Evolutionary conservation across 495 filamentous ascomycete species (phyloP).

Genomic region (Tuber aestivum): DNA sequence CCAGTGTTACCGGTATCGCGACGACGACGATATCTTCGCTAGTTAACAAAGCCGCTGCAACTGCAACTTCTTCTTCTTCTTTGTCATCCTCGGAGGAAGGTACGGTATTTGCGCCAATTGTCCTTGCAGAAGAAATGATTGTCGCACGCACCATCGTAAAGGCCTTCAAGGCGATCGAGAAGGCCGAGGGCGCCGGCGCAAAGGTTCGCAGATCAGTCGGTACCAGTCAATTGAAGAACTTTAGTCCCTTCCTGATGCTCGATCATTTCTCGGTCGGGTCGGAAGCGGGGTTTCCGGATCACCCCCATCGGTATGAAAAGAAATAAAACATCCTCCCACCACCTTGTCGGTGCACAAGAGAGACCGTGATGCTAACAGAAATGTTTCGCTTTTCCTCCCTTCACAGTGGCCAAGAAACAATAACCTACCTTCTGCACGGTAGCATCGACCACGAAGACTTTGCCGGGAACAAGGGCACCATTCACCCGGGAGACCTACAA

Average conservation of each 20-base stretch:
- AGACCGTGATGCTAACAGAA: conserved; percentile 12
- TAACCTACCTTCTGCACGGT: conserved; percentile 81
- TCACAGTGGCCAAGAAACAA: conserved; percentile 63
- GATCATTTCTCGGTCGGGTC: conserved; percentile 81
- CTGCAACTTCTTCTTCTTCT: neutral
- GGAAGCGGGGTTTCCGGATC: conserved; percentile 83
- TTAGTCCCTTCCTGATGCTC: conserved; percentile 94
- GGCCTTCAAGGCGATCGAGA: conserved; percentile 75
- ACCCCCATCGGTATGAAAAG: conserved; percentile 55
- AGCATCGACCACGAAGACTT: conserved; percentile 95
- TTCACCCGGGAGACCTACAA: conserved; percentile 78
- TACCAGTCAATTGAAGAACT: conserved; percentile 72
- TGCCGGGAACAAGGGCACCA: conserved; percentile 78
- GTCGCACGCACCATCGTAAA: conserved; percentile 69
- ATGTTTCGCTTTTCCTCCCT: neutral
- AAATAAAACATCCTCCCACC: neutral
- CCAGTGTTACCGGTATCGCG: neutral
- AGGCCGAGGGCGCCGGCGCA: conserved; percentile 84
- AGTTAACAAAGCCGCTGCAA: neutral
- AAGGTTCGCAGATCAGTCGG: conserved; percentile 84
- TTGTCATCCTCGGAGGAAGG: neutral
- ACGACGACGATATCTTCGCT: neutral
- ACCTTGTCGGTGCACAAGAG: too few relatives aligned
- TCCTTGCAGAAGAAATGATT: conserved; percentile 53
- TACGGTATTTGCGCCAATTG: neutral